Evolutionary conservation across 2,329 filamentous ascomycete genomes (phyloP).

Genomic region (Aspergillus piperis): DNA sequence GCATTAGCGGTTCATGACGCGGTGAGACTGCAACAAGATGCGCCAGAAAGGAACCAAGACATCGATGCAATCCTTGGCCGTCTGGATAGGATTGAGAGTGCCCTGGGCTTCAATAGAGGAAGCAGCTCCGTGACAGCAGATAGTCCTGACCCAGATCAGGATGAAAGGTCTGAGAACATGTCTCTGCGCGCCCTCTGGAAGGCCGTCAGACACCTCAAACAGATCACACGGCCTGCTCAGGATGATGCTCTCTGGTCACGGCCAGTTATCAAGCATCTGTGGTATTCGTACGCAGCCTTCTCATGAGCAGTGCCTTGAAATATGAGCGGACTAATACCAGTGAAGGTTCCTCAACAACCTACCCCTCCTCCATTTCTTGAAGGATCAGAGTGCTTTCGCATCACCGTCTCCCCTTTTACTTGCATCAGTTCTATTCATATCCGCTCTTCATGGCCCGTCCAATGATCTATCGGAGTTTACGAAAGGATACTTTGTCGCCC

Average conservation of each 20-base stretch:
- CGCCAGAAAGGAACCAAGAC: conserved; percentile 9
- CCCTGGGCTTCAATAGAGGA: conserved; percentile 24
- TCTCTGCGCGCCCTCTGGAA: conserved; percentile 23
- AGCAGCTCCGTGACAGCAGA: not conserved
- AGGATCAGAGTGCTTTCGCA: conserved; percentile 27
- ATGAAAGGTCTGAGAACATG: conserved; percentile 15
- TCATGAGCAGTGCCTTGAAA: not conserved
- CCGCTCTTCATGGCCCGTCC: conserved; percentile 27
- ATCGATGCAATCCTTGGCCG: conserved; percentile 25
- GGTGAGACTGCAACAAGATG: conserved; percentile 12
- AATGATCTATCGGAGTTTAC: conserved; percentile 22
- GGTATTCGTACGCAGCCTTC: conserved; percentile 26
- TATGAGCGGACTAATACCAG: not conserved
- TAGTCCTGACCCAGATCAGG: conserved; percentile 14
- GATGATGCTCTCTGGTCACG: conserved; percentile 28
- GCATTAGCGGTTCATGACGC: conserved; percentile 25
- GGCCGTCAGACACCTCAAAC: conserved; percentile 25
- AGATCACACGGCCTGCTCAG: conserved; percentile 24
- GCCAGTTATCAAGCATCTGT: conserved; percentile 26
- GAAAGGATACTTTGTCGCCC: conserved; percentile 28
- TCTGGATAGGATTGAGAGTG: conserved; percentile 28
- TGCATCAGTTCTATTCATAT: conserved; percentile 33
- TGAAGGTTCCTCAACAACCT: conserved; percentile 30
- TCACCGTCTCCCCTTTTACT: conserved; percentile 30
- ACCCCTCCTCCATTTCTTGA: conserved; percentile 33